These are phyloP conservation scores for Cytospora chrysosperma DNA, from an alignment of 2,329 filamentous ascomycete genomes.

Conservation along the genomic window DNA sequence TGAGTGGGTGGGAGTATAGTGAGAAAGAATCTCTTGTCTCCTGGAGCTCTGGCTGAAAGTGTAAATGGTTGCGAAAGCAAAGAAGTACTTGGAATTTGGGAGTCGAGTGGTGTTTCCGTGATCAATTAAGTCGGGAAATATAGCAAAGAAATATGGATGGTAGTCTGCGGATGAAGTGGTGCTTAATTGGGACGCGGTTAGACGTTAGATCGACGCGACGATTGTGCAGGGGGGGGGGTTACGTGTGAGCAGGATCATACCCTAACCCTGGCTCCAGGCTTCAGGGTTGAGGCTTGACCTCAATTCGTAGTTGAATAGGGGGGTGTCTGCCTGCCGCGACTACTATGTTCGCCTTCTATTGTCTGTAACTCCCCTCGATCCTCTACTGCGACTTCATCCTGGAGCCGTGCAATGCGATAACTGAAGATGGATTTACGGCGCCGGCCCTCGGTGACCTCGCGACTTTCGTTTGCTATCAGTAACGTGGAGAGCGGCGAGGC, in stretches of 20 bases:
- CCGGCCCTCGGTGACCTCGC: conserved; percentile 60
- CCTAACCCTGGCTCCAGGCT: neutral
- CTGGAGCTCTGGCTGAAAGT: neutral
- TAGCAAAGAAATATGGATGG: neutral
- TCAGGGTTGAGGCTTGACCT: too few species aligned
- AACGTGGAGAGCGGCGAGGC: conserved; percentile 58
- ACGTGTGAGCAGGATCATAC: neutral
- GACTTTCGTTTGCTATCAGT: conserved; percentile 67
- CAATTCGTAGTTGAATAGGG: conserved; percentile 4
- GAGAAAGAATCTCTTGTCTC: conserved; percentile 1
- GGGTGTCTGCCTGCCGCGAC: conserved; percentile 29
- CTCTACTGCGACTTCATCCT: neutral
- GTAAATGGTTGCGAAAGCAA: neutral
- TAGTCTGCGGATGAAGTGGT: neutral
- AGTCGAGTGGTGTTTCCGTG: neutral
- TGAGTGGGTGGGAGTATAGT: neutral
- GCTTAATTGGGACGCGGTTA: conserved; percentile 27
- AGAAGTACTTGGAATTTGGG: neutral
- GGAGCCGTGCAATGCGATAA: conserved; percentile 11
- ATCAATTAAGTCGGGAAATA: neutral
- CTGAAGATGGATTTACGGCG: conserved; percentile 32
- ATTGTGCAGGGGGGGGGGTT: neutral
- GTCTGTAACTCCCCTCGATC: neutral
- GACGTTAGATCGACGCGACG: conserved; percentile 13
- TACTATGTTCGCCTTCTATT: conserved; percentile 26